A percentile compares a stretch with the other conserved stretches of the same genome.
Evolutionary conservation across 495 filamentous ascomycete species (phyloP).

Genomic region (Xylaria telfairii): DNA sequence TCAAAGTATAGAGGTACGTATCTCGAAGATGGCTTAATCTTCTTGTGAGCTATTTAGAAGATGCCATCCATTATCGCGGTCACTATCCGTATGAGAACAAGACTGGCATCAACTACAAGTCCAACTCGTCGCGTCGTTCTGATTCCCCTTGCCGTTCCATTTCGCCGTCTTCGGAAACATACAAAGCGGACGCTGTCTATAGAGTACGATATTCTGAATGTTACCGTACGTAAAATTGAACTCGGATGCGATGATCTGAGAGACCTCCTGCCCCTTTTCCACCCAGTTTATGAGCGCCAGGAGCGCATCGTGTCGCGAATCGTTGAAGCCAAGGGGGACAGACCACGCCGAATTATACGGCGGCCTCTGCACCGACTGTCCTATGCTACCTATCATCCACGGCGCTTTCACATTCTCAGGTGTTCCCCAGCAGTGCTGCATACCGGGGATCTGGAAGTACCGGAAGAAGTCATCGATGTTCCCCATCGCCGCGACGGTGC

Average conservation of each 20-base stretch:
- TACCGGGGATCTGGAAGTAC: slow-evolving; percentile 50
- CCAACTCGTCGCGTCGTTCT: slow-evolving; percentile 37
- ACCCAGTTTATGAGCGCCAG: slow-evolving; percentile 60
- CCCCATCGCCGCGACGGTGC: slow-evolving; percentile 37
- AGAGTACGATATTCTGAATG: slow-evolving; percentile 37
- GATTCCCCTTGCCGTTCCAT: slow-evolving; percentile 30
- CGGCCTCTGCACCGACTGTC: slow-evolving; percentile 42
- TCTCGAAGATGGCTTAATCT: no score
- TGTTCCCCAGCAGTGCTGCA: slow-evolving; percentile 50
- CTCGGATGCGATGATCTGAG: slow-evolving; percentile 49
- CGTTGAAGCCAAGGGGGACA: slow-evolving; percentile 48
- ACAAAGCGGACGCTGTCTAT: slow-evolving; percentile 52
- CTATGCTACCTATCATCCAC: slow-evolving; percentile 50
- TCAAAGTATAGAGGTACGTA: neutral
- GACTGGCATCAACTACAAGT: slow-evolving; percentile 25
- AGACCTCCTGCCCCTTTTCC: slow-evolving; percentile 49
- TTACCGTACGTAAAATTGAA: slow-evolving; percentile 41
- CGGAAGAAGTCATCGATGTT: slow-evolving; percentile 45
- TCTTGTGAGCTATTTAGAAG: neutral
- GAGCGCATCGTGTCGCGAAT: slow-evolving; percentile 52
- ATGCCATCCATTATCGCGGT: neutral
- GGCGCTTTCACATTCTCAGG: slow-evolving; percentile 47
- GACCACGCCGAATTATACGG: slow-evolving; percentile 37
- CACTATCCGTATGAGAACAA: neutral
- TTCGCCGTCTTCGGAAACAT: slow-evolving; percentile 42